Evolutionary conservation across 1,284 basidiomycete genomes (phyloP).

Genomic region (Puccinia polysora): DNA sequence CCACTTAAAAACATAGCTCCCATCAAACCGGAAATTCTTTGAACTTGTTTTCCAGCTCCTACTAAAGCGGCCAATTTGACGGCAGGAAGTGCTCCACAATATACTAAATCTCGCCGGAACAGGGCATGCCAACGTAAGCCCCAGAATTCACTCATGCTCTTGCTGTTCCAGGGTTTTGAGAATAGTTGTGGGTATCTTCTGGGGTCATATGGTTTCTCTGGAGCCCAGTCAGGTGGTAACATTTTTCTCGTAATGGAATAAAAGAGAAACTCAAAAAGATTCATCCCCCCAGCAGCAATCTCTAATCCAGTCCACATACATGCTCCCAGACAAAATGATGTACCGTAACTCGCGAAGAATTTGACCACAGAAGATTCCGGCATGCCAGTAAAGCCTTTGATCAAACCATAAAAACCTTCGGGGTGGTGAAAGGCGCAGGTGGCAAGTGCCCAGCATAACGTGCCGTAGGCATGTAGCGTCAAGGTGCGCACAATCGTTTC

Average conservation of each 20-base stretch:
- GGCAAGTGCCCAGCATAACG: conserved; percentile 26
- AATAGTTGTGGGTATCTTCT: conserved; percentile 29
- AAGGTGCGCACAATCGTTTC: neutral
- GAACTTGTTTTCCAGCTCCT: conserved; percentile 10
- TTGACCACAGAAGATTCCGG: neutral
- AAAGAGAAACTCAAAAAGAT: conserved; percentile 27
- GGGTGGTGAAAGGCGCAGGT: conserved; percentile 28
- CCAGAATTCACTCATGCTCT: conserved; percentile 40
- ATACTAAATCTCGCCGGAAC: conserved; percentile 31
- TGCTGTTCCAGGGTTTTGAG: conserved; percentile 34
- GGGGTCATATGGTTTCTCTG: conserved; percentile 20
- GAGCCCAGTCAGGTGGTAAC: conserved; percentile 27
- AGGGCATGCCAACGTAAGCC: conserved; percentile 33
- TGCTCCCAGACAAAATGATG: conserved; percentile 32
- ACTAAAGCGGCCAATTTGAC: conserved; percentile 9
- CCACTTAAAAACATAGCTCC: conserved; percentile 35
- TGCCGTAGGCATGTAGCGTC: conserved; percentile 16
- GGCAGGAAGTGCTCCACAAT: conserved; percentile 32
- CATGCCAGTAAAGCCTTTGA: conserved; percentile 18
- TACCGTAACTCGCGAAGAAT: conserved; percentile 27
- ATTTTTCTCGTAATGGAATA: conserved; percentile 13
- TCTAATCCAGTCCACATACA: conserved; percentile 35
- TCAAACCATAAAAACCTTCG: conserved; percentile 23
- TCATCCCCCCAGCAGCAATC: conserved; percentile 26
- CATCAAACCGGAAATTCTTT: conserved; percentile 19